Percentiles rank a stretch among this genome's conserved stretches.
phyloP scores from a whole-genome alignment of 139 green algal species.

The Chlorella sorokiniana region DNA sequence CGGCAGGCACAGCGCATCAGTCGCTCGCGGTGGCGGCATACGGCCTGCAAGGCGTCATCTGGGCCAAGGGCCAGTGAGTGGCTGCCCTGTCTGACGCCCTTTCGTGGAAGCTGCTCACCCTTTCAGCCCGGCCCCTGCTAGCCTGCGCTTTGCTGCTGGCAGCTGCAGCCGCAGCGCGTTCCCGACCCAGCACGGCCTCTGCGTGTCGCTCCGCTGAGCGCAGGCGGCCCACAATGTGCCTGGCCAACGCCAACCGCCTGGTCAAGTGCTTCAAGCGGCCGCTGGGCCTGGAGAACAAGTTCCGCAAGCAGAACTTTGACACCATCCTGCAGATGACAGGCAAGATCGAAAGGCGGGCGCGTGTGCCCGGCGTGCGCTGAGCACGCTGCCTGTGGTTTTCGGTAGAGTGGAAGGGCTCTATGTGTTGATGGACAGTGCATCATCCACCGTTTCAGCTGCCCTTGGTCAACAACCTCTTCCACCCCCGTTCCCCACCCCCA shows the following conservation, averaged over 20 bases:
- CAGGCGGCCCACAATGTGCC: slow-evolving; percentile 29
- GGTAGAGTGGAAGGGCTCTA: too few species aligned
- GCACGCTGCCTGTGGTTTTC: too few species aligned
- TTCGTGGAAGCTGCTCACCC: neutral
- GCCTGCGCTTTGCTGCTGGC: neutral
- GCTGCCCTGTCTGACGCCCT: neutral
- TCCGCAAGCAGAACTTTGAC: slow-evolving; percentile 47
- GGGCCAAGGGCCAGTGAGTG: slow-evolving; percentile 35
- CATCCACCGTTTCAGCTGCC: too few species aligned
- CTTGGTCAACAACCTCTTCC: too few species aligned
- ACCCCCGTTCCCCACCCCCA: too few species aligned
- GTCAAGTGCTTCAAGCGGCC: slow-evolving; percentile 29
- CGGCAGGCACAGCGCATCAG: slow-evolving; percentile 24
- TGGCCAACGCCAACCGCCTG: slow-evolving; percentile 26
- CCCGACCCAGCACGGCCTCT: too few species aligned
- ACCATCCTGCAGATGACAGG: slow-evolving; percentile 44
- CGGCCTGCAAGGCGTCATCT: slow-evolving; percentile 43
- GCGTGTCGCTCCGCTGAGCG: too few species aligned
- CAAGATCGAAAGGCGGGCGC: too few species aligned
- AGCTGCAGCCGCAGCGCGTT: too few species aligned
- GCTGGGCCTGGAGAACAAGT: slow-evolving; percentile 13
- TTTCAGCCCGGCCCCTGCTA: neutral
- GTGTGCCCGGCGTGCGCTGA: too few species aligned
- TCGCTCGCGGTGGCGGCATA: slow-evolving; percentile 39
- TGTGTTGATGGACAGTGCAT: too few species aligned